These are phyloP conservation scores for Gaertneriomyces sp. DNA, from an alignment of 192 early-diverging fungal genomes.

Conservation along the genomic window DNA sequence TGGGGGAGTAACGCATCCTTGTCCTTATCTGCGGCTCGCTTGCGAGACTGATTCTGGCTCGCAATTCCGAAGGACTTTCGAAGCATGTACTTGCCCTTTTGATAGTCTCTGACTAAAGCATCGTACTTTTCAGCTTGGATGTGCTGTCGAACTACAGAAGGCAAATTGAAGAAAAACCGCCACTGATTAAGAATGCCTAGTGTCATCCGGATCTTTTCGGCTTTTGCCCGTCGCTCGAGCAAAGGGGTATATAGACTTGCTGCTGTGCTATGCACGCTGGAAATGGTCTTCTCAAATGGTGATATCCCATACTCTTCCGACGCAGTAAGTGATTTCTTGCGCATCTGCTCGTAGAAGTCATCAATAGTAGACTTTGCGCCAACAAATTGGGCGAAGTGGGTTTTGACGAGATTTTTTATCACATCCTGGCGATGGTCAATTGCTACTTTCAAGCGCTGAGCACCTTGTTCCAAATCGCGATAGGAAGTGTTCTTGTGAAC, in stretches of 20 bases:
- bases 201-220: conserved; percentile 87
- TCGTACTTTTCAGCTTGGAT: conserved; percentile 61
- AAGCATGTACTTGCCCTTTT: conserved; percentile 85
- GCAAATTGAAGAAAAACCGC: conserved; percentile 96
- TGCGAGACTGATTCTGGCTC: neutral
- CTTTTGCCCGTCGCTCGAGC: conserved; percentile 75
- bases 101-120: conserved; percentile 89
- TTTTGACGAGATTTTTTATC: conserved; percentile 84
- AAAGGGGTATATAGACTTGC: conserved; percentile 83
- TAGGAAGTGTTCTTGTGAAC: conserved; percentile 86
- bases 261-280: conserved; percentile 59
- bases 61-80: conserved; percentile 45
- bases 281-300: conserved; percentile 62
- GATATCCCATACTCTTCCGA: conserved; percentile 76
- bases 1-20: conserved; percentile 37
- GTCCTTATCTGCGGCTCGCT: neutral
- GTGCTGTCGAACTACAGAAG: conserved; percentile 77
- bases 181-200: conserved; percentile 90
- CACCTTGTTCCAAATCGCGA: conserved; percentile 74
- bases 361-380: conserved; percentile 94
- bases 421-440: conserved; percentile 83
- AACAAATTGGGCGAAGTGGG: conserved; percentile 96
- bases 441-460: conserved; percentile 62
- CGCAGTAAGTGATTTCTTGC: conserved; percentile 74
- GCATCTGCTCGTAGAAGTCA: conserved; percentile 85